These are phyloP conservation scores for Fusarium tanahbumbuense DNA, from an alignment of 2,329 filamentous ascomycete genomes.

Conservation along the genomic window DNA sequence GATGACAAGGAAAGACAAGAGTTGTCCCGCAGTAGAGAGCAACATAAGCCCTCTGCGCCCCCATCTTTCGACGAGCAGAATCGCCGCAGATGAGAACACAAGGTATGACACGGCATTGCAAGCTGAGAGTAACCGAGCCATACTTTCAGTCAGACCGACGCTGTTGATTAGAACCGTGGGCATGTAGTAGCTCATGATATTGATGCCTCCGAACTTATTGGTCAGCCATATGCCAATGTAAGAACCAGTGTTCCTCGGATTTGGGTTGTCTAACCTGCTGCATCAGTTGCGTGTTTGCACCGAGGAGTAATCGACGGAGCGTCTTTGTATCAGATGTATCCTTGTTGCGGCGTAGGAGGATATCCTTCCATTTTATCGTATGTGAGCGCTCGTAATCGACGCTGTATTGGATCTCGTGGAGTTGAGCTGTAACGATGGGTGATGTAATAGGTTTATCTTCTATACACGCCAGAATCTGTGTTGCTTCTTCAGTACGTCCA, in stretches of 20 bases:
- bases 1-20: constrained; percentile 29
- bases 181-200: constrained; percentile 46
- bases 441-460: constrained; percentile 7
- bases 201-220: constrained; percentile 20
- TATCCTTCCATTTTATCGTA: constrained; percentile 5
- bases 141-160: constrained; percentile 60
- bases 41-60: constrained; percentile 33
- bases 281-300: constrained; percentile 56
- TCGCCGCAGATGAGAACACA: constrained; percentile 19
- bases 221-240: background rate
- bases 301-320: constrained; percentile 44
- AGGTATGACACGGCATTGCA: constrained; percentile 51
- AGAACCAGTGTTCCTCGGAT: background rate
- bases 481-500: constrained; percentile 10
- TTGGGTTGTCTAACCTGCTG: constrained; percentile 32
- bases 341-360: constrained; percentile 2
- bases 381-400: constrained; percentile 29
- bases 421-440: constrained; percentile 5
- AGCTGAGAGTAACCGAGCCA: constrained; percentile 62
- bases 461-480: constrained; percentile 25
- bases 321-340: constrained; percentile 24
- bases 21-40: constrained; percentile 22
- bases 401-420: constrained; percentile 20
- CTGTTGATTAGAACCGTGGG: constrained; percentile 63
- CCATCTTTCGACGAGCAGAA: constrained; percentile 21